Base-by-base conservation (phyloP, 2,329 filamentous ascomycete genomes). In the Tolypocladium amazonense region DNA sequence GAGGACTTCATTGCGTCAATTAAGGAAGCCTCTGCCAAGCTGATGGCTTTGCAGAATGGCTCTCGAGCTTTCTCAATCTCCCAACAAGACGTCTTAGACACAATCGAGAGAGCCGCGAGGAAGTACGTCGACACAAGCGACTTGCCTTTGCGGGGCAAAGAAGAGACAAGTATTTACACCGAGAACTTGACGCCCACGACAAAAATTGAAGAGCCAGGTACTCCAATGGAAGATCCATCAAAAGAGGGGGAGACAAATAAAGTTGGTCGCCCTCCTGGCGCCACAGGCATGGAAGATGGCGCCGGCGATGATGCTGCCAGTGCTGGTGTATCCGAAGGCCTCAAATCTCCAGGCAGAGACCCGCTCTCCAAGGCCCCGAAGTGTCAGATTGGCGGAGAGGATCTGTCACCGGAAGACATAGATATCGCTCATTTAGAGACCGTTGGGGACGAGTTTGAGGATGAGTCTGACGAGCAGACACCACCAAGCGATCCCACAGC, bases 61-160 rank as follows among this genome's bases (percentile, higher is more conserved):
- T 73, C 71, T 59, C 56, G 65, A 60, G 65, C 70, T 41, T 67
- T 73, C 50, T 69, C 71, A 7, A 58, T 63, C 7, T 66, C 73
- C 0, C 78, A 80, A 43, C 75, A 79, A 59, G 77, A 81, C 9
- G 75, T 79, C 4, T 66, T 85, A 25, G 76, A 81, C 9, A 72
- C 75, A 23, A 80, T 86, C 39, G 76, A 79, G 60, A 73, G 73
- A 43, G 83, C 81, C 3, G 77, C 81, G 0, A 75, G 73, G 54
- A 78, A 79, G 59, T 85, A 82, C 59, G 69, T 84, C 1, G 73
- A 75, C 9, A 72, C 73, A 1, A 68, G 70, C 9, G 71, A 75
- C 35, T 41, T 61, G 15, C 53, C 59, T 9, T 62, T 67, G 59
- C 45, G 57, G 43, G 53, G 27, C 58, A 30, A 37, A 25, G 59